phyloP scores from a whole-genome alignment of 2,329 filamentous ascomycete genomes.

The Intubia oerlemansii region DNA sequence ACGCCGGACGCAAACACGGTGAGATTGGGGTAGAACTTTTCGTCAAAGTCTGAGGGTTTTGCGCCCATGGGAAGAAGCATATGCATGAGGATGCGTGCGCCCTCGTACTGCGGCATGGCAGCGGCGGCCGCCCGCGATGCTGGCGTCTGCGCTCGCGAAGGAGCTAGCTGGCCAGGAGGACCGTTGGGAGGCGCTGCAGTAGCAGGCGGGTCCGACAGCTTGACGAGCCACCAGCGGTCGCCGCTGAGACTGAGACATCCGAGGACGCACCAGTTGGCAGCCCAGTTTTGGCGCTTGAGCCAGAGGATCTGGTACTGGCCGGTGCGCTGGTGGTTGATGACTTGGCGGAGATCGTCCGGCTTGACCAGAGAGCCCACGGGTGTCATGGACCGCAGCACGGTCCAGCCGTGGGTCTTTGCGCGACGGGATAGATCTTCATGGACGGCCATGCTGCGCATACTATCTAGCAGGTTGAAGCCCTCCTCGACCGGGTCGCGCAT shows the following conservation, averaged over 20 bases:
- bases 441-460: conserved; percentile 38
- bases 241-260: conserved; percentile 49
- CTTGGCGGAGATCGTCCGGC: conserved; percentile 31
- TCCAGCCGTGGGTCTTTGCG: conserved; percentile 45
- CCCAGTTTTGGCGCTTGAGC: conserved; percentile 54
- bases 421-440: conserved; percentile 39
- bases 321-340: conserved; percentile 40
- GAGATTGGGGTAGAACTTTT: conserved; percentile 29
- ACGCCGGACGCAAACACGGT: conserved; percentile 27
- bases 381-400: conserved; percentile 17
- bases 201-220: conserved; percentile 26
- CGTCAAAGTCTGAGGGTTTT: conserved; percentile 19
- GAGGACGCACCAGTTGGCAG: conserved; percentile 44
- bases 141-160: too few species aligned
- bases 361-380: conserved; percentile 17
- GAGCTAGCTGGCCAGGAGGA: too few species aligned
- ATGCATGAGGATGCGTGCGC: conserved; percentile 7
- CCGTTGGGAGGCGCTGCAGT: background rate
- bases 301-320: conserved; percentile 44
- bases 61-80: conserved; percentile 10
- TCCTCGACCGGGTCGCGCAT: conserved; percentile 33
- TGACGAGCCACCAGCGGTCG: conserved; percentile 60
- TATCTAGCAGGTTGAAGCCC: conserved; percentile 34
- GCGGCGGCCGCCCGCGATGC: background rate
- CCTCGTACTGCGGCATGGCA: conserved; percentile 1